Percentiles rank a stretch among this genome's conserved stretches.
Conservation (phyloP, 2,329 filamentous ascomycete genomes). For the Dactylellina cionopaga region DNA sequence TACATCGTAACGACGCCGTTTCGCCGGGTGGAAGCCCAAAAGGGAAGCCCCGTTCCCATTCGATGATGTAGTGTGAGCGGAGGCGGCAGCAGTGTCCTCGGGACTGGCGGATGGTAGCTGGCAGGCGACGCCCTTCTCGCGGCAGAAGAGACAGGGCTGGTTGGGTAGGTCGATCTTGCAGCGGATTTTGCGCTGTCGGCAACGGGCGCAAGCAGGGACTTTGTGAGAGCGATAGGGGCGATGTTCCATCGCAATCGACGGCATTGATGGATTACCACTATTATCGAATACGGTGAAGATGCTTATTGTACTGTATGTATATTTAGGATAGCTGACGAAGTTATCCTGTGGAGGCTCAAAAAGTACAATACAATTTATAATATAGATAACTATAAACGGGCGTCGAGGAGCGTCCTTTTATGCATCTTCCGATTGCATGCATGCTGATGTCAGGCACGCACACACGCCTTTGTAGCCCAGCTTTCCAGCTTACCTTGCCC, state of each 20-base stretch:
- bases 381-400: neutral
- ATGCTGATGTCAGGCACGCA: constrained; percentile 32
- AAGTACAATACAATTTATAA: neutral
- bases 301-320: neutral
- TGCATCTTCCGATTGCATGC: neutral
- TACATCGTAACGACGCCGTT: constrained; percentile 41
- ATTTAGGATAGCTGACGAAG: neutral
- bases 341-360: neutral
- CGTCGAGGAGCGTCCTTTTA: neutral
- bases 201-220: constrained; percentile 70
- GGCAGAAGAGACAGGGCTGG: constrained; percentile 68
- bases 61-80: neutral
- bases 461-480: no score
- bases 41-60: neutral
- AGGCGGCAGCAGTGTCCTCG: constrained; percentile 48
- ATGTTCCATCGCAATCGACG: constrained; percentile 49
- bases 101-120: constrained; percentile 53
- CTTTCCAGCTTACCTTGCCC: neutral
- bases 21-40: neutral
- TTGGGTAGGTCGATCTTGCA: constrained; percentile 69
- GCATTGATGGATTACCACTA: constrained; percentile 4
- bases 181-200: constrained; percentile 70
- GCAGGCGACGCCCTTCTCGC: constrained; percentile 69
- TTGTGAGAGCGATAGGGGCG: constrained; percentile 72
- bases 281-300: neutral